Base-by-base conservation (phyloP, 306 rosid genomes). In the Myrica gale region DNA sequence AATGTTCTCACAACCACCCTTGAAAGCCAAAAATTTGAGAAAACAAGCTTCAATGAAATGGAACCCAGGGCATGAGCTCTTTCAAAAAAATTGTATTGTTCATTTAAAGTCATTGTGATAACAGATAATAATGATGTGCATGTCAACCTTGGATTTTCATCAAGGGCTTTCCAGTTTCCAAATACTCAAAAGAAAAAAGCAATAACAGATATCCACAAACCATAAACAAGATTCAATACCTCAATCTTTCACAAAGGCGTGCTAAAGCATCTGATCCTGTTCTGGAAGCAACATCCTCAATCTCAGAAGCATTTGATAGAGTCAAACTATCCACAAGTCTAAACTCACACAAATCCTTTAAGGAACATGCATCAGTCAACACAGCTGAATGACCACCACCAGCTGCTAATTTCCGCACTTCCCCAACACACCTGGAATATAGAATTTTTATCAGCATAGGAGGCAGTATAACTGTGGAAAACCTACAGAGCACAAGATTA, bases 321-420 rank as follows among this genome's bases (percentile, higher is more conserved):
- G 89, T 92, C 83, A 89, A 85, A 67, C 81, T 78, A 73, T 92
- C 97, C 5, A 93, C 98, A 72, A 92, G 92, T 69, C 84, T 88
- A 82, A 90, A 90, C 78, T 91, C 98, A 68, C 97, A 94, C 86
- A 94, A 75, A 81, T 94, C 97, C 87, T 94, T 94, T 73, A 94
- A 89, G 63, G 97, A 90, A 84, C 84, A 90, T 69, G 98, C 97
- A 79, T 94, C 96, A 2, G 98, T 94, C 85, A 94, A 78, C 76
- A 90, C 97, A 50, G 97, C 97, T 42, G 98, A 94, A 88, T 94
- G 97, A 46, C 98, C 98, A 48, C 98, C 97, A 65, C 98, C 98
- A 69, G 98, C 98, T 63, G 94, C 97, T 76, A 94, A 87, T 88
- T 94, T 94, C 47, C 95, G 88, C 53, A 94, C 96, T 81, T 87